Evolutionary conservation across 192 early-diverging fungal genomes (phyloP).

Genomic region (Backusella sp.): DNA sequence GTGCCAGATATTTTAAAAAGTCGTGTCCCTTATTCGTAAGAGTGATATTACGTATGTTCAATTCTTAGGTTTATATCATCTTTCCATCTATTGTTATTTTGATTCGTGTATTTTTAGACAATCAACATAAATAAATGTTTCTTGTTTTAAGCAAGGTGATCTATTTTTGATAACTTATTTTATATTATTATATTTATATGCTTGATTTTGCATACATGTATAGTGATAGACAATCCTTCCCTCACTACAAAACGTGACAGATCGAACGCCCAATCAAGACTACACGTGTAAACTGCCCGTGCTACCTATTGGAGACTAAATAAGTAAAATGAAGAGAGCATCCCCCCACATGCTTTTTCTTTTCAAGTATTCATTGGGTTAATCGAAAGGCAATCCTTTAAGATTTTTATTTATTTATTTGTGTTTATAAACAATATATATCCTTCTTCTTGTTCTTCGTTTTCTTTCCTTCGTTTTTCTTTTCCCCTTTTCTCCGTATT

Average conservation of each 20-base stretch:
- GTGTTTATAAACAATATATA: not conserved
- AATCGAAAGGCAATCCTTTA: not conserved
- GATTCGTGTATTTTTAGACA: not conserved
- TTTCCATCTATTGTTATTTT: not conserved
- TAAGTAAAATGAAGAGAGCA: not conserved
- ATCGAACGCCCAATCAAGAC: slow-evolving; percentile 10
- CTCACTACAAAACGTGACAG: slow-evolving; percentile 14
- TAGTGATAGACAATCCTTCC: not conserved
- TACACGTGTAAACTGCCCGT: not conserved
- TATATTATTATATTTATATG: not conserved
- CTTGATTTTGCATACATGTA: not conserved
- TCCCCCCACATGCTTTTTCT: not conserved
- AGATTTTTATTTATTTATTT: not conserved
- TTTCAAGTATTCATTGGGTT: not conserved
- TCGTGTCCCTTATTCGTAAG: too few relatives aligned
- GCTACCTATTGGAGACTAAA: slow-evolving; percentile 1
- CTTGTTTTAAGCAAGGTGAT: not conserved
- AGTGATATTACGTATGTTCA: too few relatives aligned
- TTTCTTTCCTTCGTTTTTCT: slow-evolving; percentile 9
- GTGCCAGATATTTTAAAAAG: too few relatives aligned
- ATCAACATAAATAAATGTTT: not conserved
- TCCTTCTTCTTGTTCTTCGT: not conserved
- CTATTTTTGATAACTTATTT: not conserved
- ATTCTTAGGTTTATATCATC: not conserved
- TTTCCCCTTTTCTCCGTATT: not conserved